Percentiles rank a stretch among this genome's conserved stretches.
Conservation (phyloP, 257 asterid species). For the Linderniella brevidens region DNA sequence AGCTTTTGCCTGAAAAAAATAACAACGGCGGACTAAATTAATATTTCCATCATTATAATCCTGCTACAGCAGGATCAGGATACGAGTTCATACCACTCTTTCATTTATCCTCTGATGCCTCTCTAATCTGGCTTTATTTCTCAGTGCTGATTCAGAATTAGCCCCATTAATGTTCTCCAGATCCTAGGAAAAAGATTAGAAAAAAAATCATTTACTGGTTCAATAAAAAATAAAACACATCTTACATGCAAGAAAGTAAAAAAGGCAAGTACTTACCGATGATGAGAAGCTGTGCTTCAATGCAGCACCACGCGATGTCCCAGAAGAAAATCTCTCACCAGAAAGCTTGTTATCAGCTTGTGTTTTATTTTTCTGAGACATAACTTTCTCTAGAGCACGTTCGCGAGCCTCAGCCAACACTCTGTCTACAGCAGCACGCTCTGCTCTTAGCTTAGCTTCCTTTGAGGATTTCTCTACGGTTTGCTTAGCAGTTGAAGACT, state of each 20-base stretch:
- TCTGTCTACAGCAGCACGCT: slow-evolving; percentile 93
- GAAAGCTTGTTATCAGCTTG: slow-evolving; percentile 23
- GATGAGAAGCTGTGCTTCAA: slow-evolving; percentile 82
- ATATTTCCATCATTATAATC: not conserved
- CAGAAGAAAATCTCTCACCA: slow-evolving; percentile 25
- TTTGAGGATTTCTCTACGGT: not conserved
- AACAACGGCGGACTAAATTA: too few relatives aligned
- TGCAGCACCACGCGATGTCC: slow-evolving; percentile 30
- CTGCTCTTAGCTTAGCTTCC: slow-evolving; percentile 31
- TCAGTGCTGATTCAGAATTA: slow-evolving; percentile 64
- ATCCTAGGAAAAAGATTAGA: slow-evolving; percentile 43
- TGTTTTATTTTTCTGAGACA: slow-evolving; percentile 41
- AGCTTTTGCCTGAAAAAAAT: slow-evolving; percentile 66
- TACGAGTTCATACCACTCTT: slow-evolving; percentile 51
- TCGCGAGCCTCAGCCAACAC: slow-evolving; percentile 94
- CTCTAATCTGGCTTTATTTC: slow-evolving; percentile 86
- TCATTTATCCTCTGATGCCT: slow-evolving; percentile 97
- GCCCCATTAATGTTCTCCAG: slow-evolving; percentile 30
- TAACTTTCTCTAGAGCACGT: slow-evolving; percentile 83
- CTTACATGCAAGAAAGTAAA: slow-evolving; percentile 11
- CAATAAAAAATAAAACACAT: slow-evolving; percentile 3
- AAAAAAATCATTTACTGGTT: slow-evolving; percentile 13
- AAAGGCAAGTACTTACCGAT: slow-evolving; percentile 36
- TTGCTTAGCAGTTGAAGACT: not conserved
- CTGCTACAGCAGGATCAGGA: slow-evolving; percentile 4